Evolutionary conservation across 2,329 filamentous ascomycete genomes (phyloP).

Genomic region (Trichoderma afroharzianum): DNA sequence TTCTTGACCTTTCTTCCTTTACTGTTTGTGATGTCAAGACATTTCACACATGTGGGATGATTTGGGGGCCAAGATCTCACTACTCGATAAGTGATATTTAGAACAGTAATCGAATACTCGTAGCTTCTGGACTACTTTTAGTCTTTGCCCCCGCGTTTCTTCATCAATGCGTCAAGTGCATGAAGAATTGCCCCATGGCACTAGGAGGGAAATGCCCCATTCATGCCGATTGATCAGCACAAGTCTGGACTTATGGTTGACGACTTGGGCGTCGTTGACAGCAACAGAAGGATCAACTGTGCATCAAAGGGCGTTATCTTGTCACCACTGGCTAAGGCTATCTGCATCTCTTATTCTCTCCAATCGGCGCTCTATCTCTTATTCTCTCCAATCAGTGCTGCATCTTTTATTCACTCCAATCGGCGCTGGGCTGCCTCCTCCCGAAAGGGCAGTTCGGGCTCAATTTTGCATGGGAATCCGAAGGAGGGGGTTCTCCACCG

Average conservation of each 20-base stretch:
- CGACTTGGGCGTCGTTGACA: background rate
- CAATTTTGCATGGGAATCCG: background rate
- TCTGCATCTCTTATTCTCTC: background rate
- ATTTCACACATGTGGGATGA: background rate
- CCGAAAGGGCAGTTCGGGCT: conserved; percentile 2
- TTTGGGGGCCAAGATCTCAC: background rate
- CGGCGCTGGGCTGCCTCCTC: background rate
- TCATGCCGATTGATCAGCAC: too few species aligned
- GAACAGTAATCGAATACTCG: background rate
- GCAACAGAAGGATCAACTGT: background rate
- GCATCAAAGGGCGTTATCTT: background rate
- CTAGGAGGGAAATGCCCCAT: background rate
- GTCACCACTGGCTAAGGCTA: background rate
- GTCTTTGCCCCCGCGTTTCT: background rate
- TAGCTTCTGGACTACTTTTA: background rate
- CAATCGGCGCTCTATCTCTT: background rate
- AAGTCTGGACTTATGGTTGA: background rate
- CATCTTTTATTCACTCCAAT: background rate
- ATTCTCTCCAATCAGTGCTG: background rate
- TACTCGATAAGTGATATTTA: background rate
- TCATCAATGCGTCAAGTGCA: background rate
- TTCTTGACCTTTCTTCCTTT: background rate
- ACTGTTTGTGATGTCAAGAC: background rate
- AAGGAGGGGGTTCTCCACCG: conserved; percentile 9
- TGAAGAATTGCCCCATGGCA: background rate